phyloP scores from a whole-genome alignment of 2,329 filamentous ascomycete species.

The Oidium heveae region DNA sequence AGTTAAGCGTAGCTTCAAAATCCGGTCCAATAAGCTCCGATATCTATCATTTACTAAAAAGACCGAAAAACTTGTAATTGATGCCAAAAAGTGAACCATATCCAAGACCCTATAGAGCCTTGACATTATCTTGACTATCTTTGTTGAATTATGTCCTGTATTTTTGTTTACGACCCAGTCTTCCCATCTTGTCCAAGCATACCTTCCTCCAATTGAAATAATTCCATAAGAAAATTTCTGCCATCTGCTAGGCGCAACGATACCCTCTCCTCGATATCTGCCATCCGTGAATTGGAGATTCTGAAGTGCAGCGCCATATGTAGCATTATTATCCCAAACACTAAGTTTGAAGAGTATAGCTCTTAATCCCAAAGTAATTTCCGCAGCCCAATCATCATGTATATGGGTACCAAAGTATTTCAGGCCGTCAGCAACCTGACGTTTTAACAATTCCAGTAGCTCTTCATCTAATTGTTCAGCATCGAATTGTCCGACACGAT shows the following conservation, averaged over 20 bases:
- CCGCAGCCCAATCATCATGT: conserved; percentile 65
- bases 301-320: conserved; percentile 79
- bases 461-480: conserved; percentile 89
- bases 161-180: conserved; percentile 56
- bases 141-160: conserved; percentile 42
- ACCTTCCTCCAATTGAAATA: conserved; percentile 65
- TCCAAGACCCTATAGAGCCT: conserved; percentile 42
- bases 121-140: conserved; percentile 22
- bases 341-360: conserved; percentile 77
- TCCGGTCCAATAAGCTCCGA: conserved; percentile 65
- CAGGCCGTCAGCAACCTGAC: conserved; percentile 65
- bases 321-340: conserved; percentile 90
- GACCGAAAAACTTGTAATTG: conserved; percentile 64
- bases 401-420: conserved; percentile 64
- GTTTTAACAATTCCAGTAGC: conserved; percentile 59
- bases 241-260: conserved; percentile 46
- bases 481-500: conserved; percentile 87
- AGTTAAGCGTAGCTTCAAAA: conserved; percentile 62
- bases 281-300: conserved; percentile 80
- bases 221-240: conserved; percentile 73
- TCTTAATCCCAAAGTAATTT: conserved; percentile 57
- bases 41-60: conserved; percentile 84
- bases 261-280: conserved; percentile 32
- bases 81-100: conserved; percentile 55
- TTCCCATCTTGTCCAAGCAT: conserved; percentile 83